Base-by-base conservation (phyloP, 257 asterid genomes). In the Rauvolfia tetraphylla region DNA sequence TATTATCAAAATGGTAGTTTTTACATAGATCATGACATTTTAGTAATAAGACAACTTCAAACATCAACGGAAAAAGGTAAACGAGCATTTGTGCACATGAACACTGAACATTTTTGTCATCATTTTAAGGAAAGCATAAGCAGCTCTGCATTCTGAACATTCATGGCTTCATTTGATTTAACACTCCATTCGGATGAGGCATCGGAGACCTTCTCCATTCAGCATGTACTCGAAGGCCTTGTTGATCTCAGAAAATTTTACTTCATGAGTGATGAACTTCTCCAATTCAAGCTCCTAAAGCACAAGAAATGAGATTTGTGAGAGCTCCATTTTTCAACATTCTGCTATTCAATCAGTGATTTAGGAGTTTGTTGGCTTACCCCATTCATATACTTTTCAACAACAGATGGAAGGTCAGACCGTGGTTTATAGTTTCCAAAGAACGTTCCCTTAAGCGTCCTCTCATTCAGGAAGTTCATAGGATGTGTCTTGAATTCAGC, bases 391-490 rank as follows among this genome's bases (percentile, higher is more conserved):
- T 90, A 89, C 81, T 87, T 86, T 48, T 92, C 97, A 0, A 92
- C 94, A 5, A 92, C 92, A 0, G 82, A 71, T 0, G 96, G n/a
- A n/a, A n/a, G n/a, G n/a, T n/a, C n/a, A n/a, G n/a, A n/a, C n/a
- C n/a, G n/a, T n/a, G n/a, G n/a, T 23, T 87, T 89, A 29, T 87
- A 92, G 87, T 90, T 92, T 17, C 96, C 97, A 34, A 89, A 92
- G 88, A 92, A 92, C 10, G 95, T 89, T 0, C 93, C 97, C 84
- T 89, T 92, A 20, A 90, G 87, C 42, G 91, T 88, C 84, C 92
- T 89, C 84, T 88, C 95, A 9, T 89, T 89, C 86, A 92, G 58
- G 25, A 92, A 23, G 29, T 92, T 90, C 75, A 86, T 74, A 2
- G 96, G 95, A 42, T 81, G 91, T 57, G 95, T 89, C 83, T 88